phyloP scores from a whole-genome alignment of 106 monocot genomes.

The Dendrobium huoshanense region DNA sequence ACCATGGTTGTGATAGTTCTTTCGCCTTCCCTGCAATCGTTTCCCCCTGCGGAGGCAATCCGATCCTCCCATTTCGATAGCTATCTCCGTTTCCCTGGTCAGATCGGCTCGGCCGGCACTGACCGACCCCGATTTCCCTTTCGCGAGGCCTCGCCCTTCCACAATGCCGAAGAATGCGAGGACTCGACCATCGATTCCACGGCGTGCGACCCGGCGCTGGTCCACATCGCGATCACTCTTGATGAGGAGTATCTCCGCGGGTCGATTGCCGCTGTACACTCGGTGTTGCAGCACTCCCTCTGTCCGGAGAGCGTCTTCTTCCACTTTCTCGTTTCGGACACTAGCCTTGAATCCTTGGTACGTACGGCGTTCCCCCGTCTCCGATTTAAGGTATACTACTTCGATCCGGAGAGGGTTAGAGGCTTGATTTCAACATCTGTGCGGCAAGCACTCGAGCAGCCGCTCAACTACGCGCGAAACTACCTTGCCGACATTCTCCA shows the following conservation, averaged over 20 bases:
- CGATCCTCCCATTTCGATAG: conserved; percentile 61
- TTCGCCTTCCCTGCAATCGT: conserved; percentile 84
- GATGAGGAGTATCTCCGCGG: conserved; percentile 85
- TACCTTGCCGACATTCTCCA: conserved; percentile 91
- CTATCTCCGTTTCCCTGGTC: conserved; percentile 34
- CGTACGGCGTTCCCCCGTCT: conserved; percentile 72
- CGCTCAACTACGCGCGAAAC: conserved; percentile 97
- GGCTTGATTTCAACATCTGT: conserved; percentile 84
- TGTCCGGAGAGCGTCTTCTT: conserved; percentile 96
- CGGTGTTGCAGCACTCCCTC: conserved; percentile 62
- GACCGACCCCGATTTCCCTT: conserved; percentile 23
- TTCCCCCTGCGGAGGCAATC: conserved; percentile 92
- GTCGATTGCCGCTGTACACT: conserved; percentile 94
- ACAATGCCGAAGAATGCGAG: conserved; percentile 74
- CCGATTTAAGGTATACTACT: conserved; percentile 74
- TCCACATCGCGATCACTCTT: conserved; percentile 93
- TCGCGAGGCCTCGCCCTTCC: conserved; percentile 44
- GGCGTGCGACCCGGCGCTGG: conserved; percentile 63
- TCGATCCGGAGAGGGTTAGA: conserved; percentile 72
- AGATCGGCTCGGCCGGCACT: conserved; percentile 13
- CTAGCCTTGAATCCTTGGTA: conserved; percentile 48
- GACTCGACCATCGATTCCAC: conserved; percentile 12
- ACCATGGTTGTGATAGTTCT: conserved; percentile 57
- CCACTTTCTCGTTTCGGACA: conserved; percentile 76
- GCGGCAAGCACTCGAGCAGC: conserved; percentile 90